These are phyloP conservation scores for Penicillium argentinense DNA, from an alignment of 495 filamentous ascomycete genomes.

Conservation along the genomic window DNA sequence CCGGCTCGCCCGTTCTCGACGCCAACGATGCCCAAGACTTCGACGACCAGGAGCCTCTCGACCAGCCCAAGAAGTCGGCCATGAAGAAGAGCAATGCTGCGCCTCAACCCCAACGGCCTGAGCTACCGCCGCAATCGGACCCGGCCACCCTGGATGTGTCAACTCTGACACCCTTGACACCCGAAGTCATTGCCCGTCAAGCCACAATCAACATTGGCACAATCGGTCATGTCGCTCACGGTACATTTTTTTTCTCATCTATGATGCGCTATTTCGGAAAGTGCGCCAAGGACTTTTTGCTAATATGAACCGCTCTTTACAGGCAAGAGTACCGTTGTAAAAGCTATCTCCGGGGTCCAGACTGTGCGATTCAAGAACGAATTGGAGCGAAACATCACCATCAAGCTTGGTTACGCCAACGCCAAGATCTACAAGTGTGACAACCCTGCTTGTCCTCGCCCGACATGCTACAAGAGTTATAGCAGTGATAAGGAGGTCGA, in stretches of 20 bases:
- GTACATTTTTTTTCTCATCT: neutral
- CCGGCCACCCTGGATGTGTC: constrained; percentile 79
- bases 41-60: constrained; percentile 52
- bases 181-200: constrained; percentile 95
- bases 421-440: constrained; percentile 99
- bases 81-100: constrained; percentile 61
- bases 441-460: constrained; percentile 83
- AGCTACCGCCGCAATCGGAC: constrained; percentile 87
- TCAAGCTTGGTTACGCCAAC: constrained; percentile 99
- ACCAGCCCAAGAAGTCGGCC: constrained; percentile 61
- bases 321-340: constrained; percentile 94
- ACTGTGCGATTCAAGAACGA: constrained; percentile 99
- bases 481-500: constrained; percentile 98
- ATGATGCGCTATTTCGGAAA: too few species aligned
- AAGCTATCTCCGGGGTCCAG: constrained; percentile 98
- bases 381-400: constrained; percentile 97
- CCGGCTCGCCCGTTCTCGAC: constrained; percentile 58
- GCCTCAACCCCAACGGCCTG: constrained; percentile 51
- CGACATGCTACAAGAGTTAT: constrained; percentile 94
- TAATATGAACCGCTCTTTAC: too few species aligned
- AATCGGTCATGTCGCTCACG: constrained; percentile 98
- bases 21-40: constrained; percentile 53
- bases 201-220: constrained; percentile 96
- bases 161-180: constrained; percentile 77
- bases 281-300: too few species aligned